phyloP scores from a whole-genome alignment of 2,329 filamentous ascomycete species.

The Trichophyton simii region DNA sequence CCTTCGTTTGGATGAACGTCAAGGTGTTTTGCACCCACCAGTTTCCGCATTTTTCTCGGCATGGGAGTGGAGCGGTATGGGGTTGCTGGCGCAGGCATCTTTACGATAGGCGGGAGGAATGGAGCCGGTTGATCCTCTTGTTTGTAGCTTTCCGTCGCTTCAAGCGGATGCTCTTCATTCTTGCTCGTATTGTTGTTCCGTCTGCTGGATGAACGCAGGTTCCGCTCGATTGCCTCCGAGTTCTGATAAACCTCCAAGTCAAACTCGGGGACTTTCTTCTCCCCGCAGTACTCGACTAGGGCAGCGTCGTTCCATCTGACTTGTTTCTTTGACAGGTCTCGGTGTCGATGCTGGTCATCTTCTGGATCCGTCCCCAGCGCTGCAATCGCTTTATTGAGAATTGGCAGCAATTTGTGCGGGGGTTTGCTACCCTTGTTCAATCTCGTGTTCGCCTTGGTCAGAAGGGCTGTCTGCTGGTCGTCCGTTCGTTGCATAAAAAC shows the following conservation, averaged over 20 bases:
- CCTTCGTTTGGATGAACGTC: neutral
- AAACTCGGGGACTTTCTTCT: conserved; percentile 15
- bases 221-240: conserved; percentile 8
- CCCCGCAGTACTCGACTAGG: conserved; percentile 6
- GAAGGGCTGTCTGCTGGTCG: conserved; percentile 29
- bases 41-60: conserved; percentile 11
- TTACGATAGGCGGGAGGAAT: conserved; percentile 12
- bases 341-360: conserved; percentile 2
- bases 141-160: conserved; percentile 7
- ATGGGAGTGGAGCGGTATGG: conserved; percentile 13
- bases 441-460: conserved; percentile 33
- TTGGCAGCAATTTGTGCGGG: conserved; percentile 18
- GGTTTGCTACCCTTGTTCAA: conserved; percentile 30
- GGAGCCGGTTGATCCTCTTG: neutral
- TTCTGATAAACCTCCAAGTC: conserved; percentile 11
- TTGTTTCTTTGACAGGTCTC: conserved; percentile 16
- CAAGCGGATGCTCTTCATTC: conserved; percentile 14
- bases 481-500: conserved; percentile 32
- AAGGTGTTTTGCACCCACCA: conserved; percentile 7
- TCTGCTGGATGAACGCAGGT: conserved; percentile 16
- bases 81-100: conserved; percentile 18
- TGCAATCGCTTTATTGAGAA: conserved; percentile 9
- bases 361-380: conserved; percentile 7
- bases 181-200: conserved; percentile 15
- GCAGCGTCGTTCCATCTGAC: conserved; percentile 4